Evolutionary conservation across 2,329 filamentous ascomycete genomes (phyloP).

Genomic region (Fusarium miscanthi): DNA sequence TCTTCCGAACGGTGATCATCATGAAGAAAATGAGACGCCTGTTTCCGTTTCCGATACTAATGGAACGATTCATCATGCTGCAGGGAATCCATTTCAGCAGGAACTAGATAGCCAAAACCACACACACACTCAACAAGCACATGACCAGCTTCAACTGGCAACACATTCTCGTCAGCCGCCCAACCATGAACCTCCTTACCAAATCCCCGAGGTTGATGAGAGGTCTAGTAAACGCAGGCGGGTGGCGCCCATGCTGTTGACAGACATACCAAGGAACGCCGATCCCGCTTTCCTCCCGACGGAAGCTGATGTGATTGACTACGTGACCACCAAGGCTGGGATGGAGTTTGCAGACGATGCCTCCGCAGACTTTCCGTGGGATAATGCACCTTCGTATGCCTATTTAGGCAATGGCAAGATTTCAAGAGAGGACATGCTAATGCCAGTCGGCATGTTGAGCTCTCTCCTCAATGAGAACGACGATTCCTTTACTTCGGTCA

Average conservation of each 20-base stretch:
- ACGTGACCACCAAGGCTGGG: not conserved
- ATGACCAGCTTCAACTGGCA: not conserved
- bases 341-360: not conserved
- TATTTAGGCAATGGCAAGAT: constrained; percentile 53
- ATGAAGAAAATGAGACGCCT: not conserved
- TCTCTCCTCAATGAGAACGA: constrained; percentile 36
- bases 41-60: not conserved
- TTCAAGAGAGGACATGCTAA: constrained; percentile 36
- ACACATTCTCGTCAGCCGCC: not conserved
- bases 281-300: constrained; percentile 40
- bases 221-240: constrained; percentile 44
- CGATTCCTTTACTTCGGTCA: constrained; percentile 44
- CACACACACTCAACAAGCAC: not conserved
- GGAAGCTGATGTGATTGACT: constrained; percentile 38
- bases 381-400: constrained; percentile 37
- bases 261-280: constrained; percentile 29
- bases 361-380: constrained; percentile 34
- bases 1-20: not conserved
- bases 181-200: not conserved
- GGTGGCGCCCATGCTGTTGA: constrained; percentile 41
- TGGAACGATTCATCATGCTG: not conserved
- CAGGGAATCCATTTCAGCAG: not conserved
- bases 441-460: constrained; percentile 36
- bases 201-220: constrained; percentile 7
- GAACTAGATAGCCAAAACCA: not conserved